Conservation (phyloP, 352 stramenopile species). For the Globisporangium acanthophoron region DNA sequence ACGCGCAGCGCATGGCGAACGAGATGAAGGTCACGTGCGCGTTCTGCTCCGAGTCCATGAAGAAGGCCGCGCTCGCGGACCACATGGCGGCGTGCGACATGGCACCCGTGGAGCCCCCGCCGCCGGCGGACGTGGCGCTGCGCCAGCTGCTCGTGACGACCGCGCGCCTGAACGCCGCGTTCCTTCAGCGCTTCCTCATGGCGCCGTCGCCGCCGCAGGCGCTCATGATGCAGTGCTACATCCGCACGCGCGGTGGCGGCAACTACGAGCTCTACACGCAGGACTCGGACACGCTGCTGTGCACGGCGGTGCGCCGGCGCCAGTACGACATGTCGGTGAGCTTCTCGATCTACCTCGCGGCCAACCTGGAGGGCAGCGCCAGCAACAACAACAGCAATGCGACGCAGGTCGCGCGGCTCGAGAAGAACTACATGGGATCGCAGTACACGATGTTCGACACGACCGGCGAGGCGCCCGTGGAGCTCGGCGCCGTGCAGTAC, state of each 20-base stretch:
- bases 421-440: conserved; percentile 87
- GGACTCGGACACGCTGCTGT: conserved; percentile 70
- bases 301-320: conserved; percentile 66
- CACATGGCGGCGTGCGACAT: conserved; percentile 65
- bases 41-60: conserved; percentile 63
- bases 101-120: conserved; percentile 65
- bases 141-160: conserved; percentile 53
- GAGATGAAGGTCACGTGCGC: conserved; percentile 75
- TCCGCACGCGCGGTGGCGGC: conserved; percentile 69
- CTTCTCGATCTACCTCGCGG: conserved; percentile 69
- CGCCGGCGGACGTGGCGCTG: conserved; percentile 62
- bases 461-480: conserved; percentile 37
- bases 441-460: conserved; percentile 86
- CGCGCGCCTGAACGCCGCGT: conserved; percentile 45
- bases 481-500: conserved; percentile 82
- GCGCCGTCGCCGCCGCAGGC: conserved; percentile 49
- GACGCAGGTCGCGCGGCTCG: conserved; percentile 62
- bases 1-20: conserved; percentile 81
- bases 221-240: conserved; percentile 86
- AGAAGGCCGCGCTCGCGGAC: conserved; percentile 61
- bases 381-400: conserved; percentile 16
- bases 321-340: conserved; percentile 88
- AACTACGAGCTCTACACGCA: conserved; percentile 86
- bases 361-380: conserved; percentile 33
- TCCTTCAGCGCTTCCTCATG: conserved; percentile 53